A percentile compares a stretch with the other conserved stretches of the same genome.
These are phyloP conservation scores for Camellia lanceoleosa DNA, from an alignment of 148 eudicot species.

Conservation along the genomic window DNA sequence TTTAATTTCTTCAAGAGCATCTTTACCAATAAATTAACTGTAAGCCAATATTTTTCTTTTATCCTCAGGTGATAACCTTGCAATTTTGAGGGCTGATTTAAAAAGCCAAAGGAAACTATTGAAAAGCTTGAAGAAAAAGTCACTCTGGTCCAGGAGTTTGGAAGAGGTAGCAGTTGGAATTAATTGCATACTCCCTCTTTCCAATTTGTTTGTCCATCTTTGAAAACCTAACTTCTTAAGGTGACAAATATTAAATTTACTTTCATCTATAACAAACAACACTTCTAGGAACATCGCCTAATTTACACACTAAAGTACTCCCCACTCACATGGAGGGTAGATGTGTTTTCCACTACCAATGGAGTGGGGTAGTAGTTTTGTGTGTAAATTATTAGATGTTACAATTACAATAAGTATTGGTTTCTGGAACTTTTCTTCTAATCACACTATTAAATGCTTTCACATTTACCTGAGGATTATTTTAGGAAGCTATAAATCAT, in stretches of 20 bases:
- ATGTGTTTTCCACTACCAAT: no score
- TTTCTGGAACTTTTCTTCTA: neutral
- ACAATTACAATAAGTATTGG: neutral
- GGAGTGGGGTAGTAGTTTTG: no score
- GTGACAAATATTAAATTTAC: neutral
- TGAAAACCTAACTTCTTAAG: neutral
- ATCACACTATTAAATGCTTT: neutral
- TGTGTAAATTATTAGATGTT: no score
- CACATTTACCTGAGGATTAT: neutral
- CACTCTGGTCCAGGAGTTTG: constrained; percentile 65
- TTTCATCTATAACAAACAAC: neutral
- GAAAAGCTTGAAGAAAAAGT: constrained; percentile 51
- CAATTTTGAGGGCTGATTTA: constrained; percentile 31
- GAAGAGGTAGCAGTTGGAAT: constrained; percentile 54
- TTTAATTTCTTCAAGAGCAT: neutral
- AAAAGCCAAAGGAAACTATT: constrained; percentile 54
- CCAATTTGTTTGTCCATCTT: neutral
- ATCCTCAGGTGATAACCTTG: constrained; percentile 30
- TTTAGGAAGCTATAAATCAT: neutral
- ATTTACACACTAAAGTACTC: no score
- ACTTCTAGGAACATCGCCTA: no score
- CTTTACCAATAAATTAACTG: neutral
- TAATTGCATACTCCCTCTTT: neutral
- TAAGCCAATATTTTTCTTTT: neutral
- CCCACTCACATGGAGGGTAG: no score